phyloP scores from a whole-genome alignment of 1,284 basidiomycete genomes.

The Wallemia ichthyophaga region DNA sequence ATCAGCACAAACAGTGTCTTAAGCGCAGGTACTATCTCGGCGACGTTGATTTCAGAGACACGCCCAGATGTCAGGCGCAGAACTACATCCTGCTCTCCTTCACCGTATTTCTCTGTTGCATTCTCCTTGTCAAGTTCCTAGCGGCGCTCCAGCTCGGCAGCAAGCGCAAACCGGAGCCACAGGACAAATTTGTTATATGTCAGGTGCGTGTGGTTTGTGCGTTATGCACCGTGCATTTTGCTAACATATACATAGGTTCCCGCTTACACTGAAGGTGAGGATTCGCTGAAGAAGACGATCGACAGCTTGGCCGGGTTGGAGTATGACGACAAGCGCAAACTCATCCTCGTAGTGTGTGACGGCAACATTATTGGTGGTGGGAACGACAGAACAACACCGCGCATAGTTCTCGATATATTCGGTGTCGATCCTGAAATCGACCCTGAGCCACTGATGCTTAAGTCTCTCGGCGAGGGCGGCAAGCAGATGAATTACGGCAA shows the following conservation, averaged over 20 bases:
- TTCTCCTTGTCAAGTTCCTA: slow-evolving; percentile 95
- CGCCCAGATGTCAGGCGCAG: slow-evolving; percentile 65
- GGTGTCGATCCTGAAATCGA: slow-evolving; percentile 77
- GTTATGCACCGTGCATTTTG: too few species aligned
- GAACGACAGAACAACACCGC: slow-evolving; percentile 17
- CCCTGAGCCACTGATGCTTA: slow-evolving; percentile 77
- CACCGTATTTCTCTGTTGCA: slow-evolving; percentile 69
- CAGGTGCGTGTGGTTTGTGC: too few species aligned
- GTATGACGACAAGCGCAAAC: slow-evolving; percentile 94
- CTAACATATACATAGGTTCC: too few species aligned
- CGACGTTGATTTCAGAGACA: slow-evolving; percentile 70
- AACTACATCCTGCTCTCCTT: slow-evolving; percentile 71
- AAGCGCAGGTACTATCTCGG: slow-evolving; percentile 76
- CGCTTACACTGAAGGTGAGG: slow-evolving; percentile 85
- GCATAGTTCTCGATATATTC: slow-evolving; percentile 85
- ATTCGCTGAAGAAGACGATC: slow-evolving; percentile 62
- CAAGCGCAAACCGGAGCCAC: slow-evolving; percentile 63
- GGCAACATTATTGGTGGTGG: slow-evolving; percentile 70
- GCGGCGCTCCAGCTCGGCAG: slow-evolving; percentile 68
- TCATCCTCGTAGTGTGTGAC: slow-evolving; percentile 82
- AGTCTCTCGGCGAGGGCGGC: slow-evolving; percentile 72
- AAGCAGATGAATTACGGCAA: slow-evolving; percentile 97
- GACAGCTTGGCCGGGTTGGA: slow-evolving; percentile 84
- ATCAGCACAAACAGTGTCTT: slow-evolving; percentile 54
- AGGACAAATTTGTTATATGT: slow-evolving; percentile 95